Percentiles rank a stretch among this genome's conserved stretches.
Conservation (phyloP, 495 filamentous ascomycete species). For the Letharia columbiana region DNA sequence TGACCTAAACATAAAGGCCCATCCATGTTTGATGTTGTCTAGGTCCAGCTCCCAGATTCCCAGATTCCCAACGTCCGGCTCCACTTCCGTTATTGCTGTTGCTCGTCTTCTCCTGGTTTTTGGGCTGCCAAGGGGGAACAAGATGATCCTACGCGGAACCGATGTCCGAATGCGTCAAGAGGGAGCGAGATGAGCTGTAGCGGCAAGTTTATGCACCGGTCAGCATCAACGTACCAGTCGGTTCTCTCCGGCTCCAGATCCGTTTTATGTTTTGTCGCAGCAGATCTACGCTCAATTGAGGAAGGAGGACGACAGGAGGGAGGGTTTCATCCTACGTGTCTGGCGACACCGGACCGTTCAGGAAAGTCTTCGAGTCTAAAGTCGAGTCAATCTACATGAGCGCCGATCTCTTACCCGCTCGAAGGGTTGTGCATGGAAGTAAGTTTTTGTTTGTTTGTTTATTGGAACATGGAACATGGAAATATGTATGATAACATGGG, state of each 20-base stretch:
- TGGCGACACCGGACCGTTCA: too few relatives aligned
- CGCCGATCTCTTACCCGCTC: too few relatives aligned
- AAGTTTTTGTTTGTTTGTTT: too few relatives aligned
- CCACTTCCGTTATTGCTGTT: neutral
- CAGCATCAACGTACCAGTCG: neutral
- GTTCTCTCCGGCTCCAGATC: neutral
- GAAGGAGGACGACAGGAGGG: neutral
- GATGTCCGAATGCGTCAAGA: neutral
- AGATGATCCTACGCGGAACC: neutral
- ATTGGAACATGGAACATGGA: too few relatives aligned
- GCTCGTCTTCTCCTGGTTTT: neutral
- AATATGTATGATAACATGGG: too few relatives aligned
- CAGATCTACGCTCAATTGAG: neutral
- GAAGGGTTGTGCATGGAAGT: too few relatives aligned
- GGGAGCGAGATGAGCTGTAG: neutral
- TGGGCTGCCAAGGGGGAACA: neutral
- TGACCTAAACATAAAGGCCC: neutral
- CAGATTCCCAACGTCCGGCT: neutral
- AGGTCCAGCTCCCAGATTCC: neutral
- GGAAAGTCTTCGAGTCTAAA: too few relatives aligned
- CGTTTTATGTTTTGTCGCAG: neutral
- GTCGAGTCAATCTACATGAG: too few relatives aligned
- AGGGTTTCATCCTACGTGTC: too few relatives aligned
- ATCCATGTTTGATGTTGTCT: neutral
- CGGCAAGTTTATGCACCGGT: neutral